Conservation (phyloP, 1,284 basidiomycete species). For the Trichosporon inkin region DNA sequence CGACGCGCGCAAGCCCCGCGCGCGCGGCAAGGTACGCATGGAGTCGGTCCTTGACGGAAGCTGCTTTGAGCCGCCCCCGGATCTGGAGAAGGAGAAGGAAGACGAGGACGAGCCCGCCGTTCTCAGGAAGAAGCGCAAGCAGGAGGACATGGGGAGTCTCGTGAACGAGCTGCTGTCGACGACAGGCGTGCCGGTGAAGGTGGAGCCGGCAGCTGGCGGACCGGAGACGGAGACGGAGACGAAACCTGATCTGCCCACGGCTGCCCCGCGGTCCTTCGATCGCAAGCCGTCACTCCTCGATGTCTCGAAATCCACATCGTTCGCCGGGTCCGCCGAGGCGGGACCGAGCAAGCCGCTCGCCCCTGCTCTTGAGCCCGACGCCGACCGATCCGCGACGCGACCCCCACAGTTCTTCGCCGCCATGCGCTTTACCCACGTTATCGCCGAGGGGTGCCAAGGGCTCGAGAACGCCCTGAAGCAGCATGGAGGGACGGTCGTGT, state of each 20-base stretch:
- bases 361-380: not conserved
- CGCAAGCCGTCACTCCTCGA: slow-evolving; percentile 38
- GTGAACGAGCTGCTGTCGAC: slow-evolving; percentile 42
- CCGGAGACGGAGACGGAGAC: not conserved
- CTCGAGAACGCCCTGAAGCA: slow-evolving; percentile 36
- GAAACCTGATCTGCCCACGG: not conserved
- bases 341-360: not conserved
- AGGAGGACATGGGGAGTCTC: slow-evolving; percentile 28
- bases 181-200: not conserved
- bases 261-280: slow-evolving; percentile 11
- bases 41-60: slow-evolving; percentile 36
- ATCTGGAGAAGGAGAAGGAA: slow-evolving; percentile 23
- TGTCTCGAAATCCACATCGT: slow-evolving; percentile 31
- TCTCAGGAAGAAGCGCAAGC: slow-evolving; percentile 32
- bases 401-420: slow-evolving; percentile 33
- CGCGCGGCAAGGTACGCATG: slow-evolving; percentile 26
- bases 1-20: slow-evolving; percentile 39
- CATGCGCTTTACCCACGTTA: slow-evolving; percentile 38
- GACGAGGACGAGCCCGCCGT: slow-evolving; percentile 34
- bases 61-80: slow-evolving; percentile 14
- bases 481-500: slow-evolving; percentile 36
- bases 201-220: not conserved
- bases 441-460: slow-evolving; percentile 33
- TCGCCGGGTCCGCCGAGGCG: slow-evolving; percentile 15
- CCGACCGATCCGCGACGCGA: not conserved